Evolutionary conservation across 345 rosid genomes (phyloP).

Genomic region (Eucalyptus cladocalyx): DNA sequence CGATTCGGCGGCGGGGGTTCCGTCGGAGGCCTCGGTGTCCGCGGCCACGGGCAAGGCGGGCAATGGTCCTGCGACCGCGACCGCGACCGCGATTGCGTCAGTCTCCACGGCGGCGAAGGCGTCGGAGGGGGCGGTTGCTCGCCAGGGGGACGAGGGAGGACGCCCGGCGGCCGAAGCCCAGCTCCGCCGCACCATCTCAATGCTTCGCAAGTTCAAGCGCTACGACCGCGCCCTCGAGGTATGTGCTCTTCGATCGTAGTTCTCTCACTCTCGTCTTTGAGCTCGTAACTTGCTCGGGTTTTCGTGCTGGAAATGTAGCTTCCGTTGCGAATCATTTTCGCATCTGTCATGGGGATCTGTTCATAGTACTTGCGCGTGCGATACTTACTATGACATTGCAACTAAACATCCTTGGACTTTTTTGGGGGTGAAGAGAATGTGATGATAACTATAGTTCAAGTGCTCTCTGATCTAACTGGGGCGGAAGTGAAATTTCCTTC

Average conservation of each 20-base stretch:
- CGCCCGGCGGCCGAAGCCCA: slow-evolving; percentile 53
- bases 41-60: neutral
- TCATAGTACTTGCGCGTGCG: neutral
- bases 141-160: slow-evolving; percentile 79
- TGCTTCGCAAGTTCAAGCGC: slow-evolving; percentile 83
- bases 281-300: neutral
- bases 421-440: neutral
- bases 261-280: neutral
- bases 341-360: neutral
- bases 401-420: neutral
- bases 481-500: neutral
- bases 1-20: slow-evolving; percentile 9
- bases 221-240: slow-evolving; percentile 92
- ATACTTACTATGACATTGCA: neutral
- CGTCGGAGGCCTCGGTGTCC: neutral
- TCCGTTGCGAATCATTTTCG: neutral
- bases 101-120: slow-evolving; percentile 42
- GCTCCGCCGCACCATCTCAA: slow-evolving; percentile 71
- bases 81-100: neutral
- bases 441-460: neutral
- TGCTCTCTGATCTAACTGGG: neutral
- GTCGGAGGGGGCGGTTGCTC: slow-evolving; percentile 55
- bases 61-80: neutral
- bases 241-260: neutral
- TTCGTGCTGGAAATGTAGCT: neutral